These are phyloP conservation scores for Leucoagaricus sp. DNA, from an alignment of 1,284 basidiomycete genomes.

Conservation along the genomic window DNA sequence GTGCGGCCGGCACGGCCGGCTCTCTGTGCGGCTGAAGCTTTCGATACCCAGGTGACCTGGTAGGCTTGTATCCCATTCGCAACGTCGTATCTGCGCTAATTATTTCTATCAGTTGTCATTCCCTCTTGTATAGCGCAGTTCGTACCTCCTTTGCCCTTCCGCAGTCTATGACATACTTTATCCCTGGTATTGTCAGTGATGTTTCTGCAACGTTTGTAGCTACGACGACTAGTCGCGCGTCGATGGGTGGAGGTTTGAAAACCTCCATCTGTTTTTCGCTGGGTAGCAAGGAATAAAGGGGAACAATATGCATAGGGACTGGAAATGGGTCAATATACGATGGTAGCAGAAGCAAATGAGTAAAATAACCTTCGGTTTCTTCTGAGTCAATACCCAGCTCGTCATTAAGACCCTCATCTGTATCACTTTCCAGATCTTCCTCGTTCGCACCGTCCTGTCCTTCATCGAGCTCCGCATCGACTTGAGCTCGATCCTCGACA, in stretches of 20 bases:
- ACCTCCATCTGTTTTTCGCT: constrained; percentile 97
- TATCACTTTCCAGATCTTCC: constrained; percentile 51
- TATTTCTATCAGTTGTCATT: constrained; percentile 22
- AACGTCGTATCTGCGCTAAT: constrained; percentile 95
- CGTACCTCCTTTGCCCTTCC: constrained; percentile 94
- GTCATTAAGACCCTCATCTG: constrained; percentile 54
- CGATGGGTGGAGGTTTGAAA: constrained; percentile 86
- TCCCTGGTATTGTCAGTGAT: constrained; percentile 96
- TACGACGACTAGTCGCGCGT: constrained; percentile 90
- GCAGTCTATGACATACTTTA: constrained; percentile 95
- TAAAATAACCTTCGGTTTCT: constrained; percentile 63
- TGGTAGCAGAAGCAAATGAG: neutral
- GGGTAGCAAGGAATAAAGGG: constrained; percentile 96
- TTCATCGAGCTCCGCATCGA: constrained; percentile 63
- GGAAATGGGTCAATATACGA: constrained; percentile 21
- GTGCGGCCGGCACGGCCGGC: constrained; percentile 96
- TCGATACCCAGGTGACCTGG: constrained; percentile 94
- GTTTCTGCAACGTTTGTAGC: constrained; percentile 99
- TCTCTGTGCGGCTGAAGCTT: constrained; percentile 94
- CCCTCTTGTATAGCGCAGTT: constrained; percentile 28
- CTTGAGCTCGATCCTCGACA: constrained; percentile 43
- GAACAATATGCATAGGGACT: constrained; percentile 85
- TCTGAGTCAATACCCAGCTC: constrained; percentile 56
- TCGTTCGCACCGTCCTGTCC: constrained; percentile 49
- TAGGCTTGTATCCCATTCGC: constrained; percentile 95